phyloP scores from a whole-genome alignment of 2,329 filamentous ascomycete genomes.

The Colletotrichum filicis region DNA sequence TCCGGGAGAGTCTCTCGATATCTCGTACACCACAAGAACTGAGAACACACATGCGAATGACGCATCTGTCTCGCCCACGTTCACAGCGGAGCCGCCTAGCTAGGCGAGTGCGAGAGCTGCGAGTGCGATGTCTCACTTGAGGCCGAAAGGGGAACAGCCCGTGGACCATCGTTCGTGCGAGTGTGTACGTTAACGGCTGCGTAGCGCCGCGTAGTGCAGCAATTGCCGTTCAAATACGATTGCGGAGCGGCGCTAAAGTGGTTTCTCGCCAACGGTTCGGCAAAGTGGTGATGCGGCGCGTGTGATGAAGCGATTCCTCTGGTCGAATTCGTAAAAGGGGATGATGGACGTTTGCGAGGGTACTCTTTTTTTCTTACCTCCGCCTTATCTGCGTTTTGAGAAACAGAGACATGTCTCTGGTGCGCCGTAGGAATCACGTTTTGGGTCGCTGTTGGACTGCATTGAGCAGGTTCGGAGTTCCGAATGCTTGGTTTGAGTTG shows the following conservation, averaged over 20 bases:
- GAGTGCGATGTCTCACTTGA: background rate
- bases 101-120: background rate
- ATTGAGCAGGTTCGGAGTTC: background rate
- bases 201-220: background rate
- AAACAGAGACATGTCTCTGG: background rate
- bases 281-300: background rate
- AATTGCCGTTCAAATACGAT: background rate
- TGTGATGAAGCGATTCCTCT: background rate
- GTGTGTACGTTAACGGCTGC: background rate
- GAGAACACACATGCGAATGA: background rate
- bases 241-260: background rate
- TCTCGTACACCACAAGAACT: background rate
- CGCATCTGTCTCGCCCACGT: background rate
- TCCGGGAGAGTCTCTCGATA: background rate
- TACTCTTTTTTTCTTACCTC: too few species aligned
- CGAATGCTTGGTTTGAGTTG: background rate
- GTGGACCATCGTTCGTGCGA: background rate
- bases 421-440: background rate
- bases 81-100: background rate
- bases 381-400: background rate
- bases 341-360: background rate
- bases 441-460: background rate
- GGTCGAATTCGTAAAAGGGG: background rate
- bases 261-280: background rate
- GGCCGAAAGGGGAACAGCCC: background rate